These are phyloP conservation scores for Fonsecaea monophora DNA, from an alignment of 2,329 filamentous ascomycete species.

Conservation along the genomic window DNA sequence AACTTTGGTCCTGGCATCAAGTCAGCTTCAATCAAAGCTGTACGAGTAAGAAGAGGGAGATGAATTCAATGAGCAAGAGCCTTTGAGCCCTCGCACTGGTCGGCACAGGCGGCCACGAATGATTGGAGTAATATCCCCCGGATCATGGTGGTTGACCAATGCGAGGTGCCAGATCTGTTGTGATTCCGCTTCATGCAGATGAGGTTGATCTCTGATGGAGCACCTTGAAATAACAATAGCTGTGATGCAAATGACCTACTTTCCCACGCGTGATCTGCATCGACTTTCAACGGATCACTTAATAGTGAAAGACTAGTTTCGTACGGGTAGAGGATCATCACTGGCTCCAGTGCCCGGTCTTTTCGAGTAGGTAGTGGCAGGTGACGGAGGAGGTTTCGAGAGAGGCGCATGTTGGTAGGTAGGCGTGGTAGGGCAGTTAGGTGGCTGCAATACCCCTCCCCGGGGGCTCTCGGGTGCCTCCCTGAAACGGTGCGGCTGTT, in stretches of 20 bases:
- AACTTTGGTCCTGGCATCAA: neutral
- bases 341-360: slow-evolving; percentile 4
- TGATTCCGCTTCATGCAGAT: slow-evolving; percentile 25
- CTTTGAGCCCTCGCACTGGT: slow-evolving; percentile 24
- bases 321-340: slow-evolving; percentile 4
- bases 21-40: slow-evolving; percentile 16
- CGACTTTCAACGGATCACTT: slow-evolving; percentile 2
- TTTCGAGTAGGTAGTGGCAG: slow-evolving; percentile 9
- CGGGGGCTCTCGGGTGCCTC: neutral
- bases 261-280: slow-evolving; percentile 8
- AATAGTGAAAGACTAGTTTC: neutral
- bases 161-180: slow-evolving; percentile 31
- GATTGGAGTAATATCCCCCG: slow-evolving; percentile 26
- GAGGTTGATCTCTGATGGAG: slow-evolving; percentile 15
- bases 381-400: slow-evolving; percentile 2
- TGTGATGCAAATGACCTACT: slow-evolving; percentile 16
- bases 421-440: neutral
- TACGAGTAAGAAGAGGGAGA: slow-evolving; percentile 7
- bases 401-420: neutral
- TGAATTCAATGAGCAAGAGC: neutral
- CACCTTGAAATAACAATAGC: slow-evolving; percentile 11
- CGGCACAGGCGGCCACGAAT: slow-evolving; percentile 17
- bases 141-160: slow-evolving; percentile 29
- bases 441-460: neutral
- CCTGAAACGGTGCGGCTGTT: slow-evolving; percentile 1